These are phyloP conservation scores for Picea abies DNA, from an alignment of 83 land plant species.

Conservation along the genomic window DNA sequence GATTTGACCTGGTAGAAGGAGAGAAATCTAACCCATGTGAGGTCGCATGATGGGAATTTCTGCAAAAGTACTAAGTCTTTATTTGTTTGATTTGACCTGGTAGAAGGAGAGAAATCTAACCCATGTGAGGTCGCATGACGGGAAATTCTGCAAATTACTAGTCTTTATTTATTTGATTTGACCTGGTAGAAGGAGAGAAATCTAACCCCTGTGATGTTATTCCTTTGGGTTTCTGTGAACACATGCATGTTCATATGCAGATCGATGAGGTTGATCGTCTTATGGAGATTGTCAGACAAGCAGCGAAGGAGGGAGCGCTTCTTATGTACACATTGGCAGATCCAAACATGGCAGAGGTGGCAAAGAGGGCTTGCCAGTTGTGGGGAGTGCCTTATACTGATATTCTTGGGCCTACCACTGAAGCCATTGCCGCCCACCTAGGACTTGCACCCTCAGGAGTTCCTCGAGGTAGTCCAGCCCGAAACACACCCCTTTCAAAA, in stretches of 20 bases:
- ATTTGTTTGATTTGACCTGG: too few species aligned
- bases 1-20: too few species aligned
- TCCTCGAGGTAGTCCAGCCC: conserved; percentile 81
- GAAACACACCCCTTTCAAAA: conserved; percentile 53
- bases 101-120: too few species aligned
- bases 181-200: too few species aligned
- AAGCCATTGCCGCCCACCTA: conserved; percentile 76
- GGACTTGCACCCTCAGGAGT: conserved; percentile 89
- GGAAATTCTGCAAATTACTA: too few species aligned
- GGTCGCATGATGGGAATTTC: too few species aligned
- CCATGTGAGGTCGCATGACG: too few species aligned
- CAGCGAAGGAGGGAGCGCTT: conserved; percentile 82
- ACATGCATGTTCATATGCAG: conserved; percentile 28
- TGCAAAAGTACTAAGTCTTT: too few species aligned
- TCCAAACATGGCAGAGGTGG: conserved; percentile 85
- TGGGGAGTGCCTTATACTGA: conserved; percentile 71
- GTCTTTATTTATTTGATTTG: too few species aligned
- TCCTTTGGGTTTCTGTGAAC: too few species aligned
- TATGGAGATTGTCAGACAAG: conserved; percentile 85
- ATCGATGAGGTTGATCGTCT: conserved; percentile 72
- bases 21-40: too few species aligned
- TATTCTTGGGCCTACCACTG: conserved; percentile 86
- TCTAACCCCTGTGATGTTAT: too few species aligned
- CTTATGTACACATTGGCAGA: conserved; percentile 91
- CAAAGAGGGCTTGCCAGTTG: conserved; percentile 78